These are phyloP conservation scores for Pseudohalonectria lignicola DNA, from an alignment of 2,329 filamentous ascomycete genomes.

Conservation along the genomic window DNA sequence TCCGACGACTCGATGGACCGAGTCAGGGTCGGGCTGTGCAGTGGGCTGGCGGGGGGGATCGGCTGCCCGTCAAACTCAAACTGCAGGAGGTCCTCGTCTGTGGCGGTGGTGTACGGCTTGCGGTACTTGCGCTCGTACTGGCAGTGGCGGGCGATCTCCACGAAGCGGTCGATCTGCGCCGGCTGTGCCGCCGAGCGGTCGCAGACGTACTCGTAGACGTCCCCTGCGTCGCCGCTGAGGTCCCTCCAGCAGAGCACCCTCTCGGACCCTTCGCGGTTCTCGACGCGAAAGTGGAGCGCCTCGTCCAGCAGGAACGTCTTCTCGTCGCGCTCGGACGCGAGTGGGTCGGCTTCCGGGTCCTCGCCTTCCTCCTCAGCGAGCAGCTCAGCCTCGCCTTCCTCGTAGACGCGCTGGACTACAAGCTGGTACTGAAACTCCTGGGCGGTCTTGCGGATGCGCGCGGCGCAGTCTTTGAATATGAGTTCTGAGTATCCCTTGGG, in stretches of 20 bases:
- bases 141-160: constrained; percentile 76
- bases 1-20: constrained; percentile 47
- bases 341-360: constrained; percentile 64
- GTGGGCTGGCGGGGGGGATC: constrained; percentile 52
- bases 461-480: constrained; percentile 94
- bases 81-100: constrained; percentile 67
- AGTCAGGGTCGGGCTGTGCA: constrained; percentile 45
- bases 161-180: constrained; percentile 68
- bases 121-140: constrained; percentile 97
- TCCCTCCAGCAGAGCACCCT: constrained; percentile 92
- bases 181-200: constrained; percentile 52
- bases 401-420: constrained; percentile 89
- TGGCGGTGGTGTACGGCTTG: constrained; percentile 67
- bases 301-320: constrained; percentile 96
- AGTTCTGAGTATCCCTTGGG: constrained; percentile 98
- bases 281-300: constrained; percentile 74
- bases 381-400: constrained; percentile 91
- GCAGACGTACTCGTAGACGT: constrained; percentile 97
- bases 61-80: constrained; percentile 67
- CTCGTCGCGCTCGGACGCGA: constrained; percentile 80
- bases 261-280: constrained; percentile 68
- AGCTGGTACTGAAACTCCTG: constrained; percentile 97
- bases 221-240: constrained; percentile 82
- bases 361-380: constrained; percentile 82
- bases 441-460: constrained; percentile 82